phyloP scores from a whole-genome alignment of 208 protist genomes.

The Leishmania braziliensis region DNA sequence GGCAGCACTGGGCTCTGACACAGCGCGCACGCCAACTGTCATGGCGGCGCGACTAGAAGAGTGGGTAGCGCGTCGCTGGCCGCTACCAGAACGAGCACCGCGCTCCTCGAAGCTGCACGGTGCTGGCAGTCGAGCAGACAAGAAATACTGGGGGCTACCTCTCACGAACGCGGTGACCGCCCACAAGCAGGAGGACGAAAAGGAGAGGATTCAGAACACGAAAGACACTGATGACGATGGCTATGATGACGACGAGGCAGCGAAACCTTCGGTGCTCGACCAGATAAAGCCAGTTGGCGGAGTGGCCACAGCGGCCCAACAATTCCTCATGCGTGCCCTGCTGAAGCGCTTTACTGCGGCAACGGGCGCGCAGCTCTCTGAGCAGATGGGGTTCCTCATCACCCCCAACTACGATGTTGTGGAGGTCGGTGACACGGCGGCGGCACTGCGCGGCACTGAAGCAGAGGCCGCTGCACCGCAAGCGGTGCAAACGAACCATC shows the following conservation, averaged over 20 bases:
- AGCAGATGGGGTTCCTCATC: constrained; percentile 46
- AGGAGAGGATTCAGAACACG: background rate
- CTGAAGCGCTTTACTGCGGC: constrained; percentile 43
- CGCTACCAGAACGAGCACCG: background rate
- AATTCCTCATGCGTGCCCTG: constrained; percentile 49
- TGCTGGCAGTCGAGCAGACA: background rate
- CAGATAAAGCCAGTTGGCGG: constrained; percentile 35
- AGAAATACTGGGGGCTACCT: background rate
- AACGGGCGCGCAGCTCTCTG: constrained; percentile 40
- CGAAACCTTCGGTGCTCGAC: constrained; percentile 13
- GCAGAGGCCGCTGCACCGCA: constrained; percentile 1
- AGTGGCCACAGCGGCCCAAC: constrained; percentile 47
- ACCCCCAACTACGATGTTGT: constrained; percentile 53
- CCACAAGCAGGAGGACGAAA: background rate
- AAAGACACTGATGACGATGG: background rate
- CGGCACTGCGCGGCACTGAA: constrained; percentile 33
- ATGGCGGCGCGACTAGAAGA: constrained; percentile 39
- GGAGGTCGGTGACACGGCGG: constrained; percentile 42
- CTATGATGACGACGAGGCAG: background rate
- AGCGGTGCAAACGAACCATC: background rate
- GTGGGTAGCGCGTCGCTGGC: constrained; percentile 33
- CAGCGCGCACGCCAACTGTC: constrained; percentile 2
- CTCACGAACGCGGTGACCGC: background rate
- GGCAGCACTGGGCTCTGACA: background rate
- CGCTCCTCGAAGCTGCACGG: background rate